phyloP scores from a whole-genome alignment of 331 rosid species.

The Malus hybrid region DNA sequence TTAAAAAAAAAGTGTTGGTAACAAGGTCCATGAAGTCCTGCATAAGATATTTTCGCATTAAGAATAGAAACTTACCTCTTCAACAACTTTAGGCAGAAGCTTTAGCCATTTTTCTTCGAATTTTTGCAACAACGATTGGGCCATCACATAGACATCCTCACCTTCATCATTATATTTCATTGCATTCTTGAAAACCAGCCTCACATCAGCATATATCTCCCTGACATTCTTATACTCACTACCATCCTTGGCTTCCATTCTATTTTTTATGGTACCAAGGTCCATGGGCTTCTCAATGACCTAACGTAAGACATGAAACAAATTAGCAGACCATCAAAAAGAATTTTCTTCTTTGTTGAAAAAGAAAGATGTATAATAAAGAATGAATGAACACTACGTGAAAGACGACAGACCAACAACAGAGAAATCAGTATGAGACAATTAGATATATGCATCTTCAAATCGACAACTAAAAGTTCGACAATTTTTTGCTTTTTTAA shows the following conservation, averaged over 20 bases:
- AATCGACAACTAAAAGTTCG: background rate
- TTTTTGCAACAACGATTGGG: slow-evolving; percentile 53
- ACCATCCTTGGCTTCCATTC: slow-evolving; percentile 64
- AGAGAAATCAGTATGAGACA: background rate
- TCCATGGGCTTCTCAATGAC: slow-evolving; percentile 79
- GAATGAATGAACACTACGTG: background rate
- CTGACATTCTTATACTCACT: slow-evolving; percentile 52
- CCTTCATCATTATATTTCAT: slow-evolving; percentile 65
- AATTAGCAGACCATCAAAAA: background rate
- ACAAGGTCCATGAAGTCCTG: background rate
- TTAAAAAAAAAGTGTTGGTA: background rate
- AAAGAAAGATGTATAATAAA: background rate
- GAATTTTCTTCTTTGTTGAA: background rate
- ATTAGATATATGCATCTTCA: background rate
- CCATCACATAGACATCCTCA: slow-evolving; percentile 66
- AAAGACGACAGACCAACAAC: background rate
- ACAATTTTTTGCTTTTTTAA: background rate
- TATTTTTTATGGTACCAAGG: slow-evolving; percentile 47
- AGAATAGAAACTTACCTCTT: slow-evolving; percentile 43
- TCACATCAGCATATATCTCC: slow-evolving; percentile 69
- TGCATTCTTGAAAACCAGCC: slow-evolving; percentile 76
- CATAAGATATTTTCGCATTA: background rate
- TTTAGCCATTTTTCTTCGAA: slow-evolving; percentile 71
- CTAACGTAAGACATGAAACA: slow-evolving; percentile 24
- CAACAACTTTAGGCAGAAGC: slow-evolving; percentile 62